phyloP scores from a whole-genome alignment of 176 grass and related monocot genomes.

The barley (Hordeum vulgare) region MorexV3_pseudomolecules_assembly NC_058523.1:55998551-55999050 shows the following conservation, averaged over 20 bases:
- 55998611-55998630: background rate
- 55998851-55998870: background rate
- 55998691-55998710: background rate
- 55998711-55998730: background rate
- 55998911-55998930: background rate
- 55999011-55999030: background rate
- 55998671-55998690: background rate
- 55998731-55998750: conserved; percentile 6
- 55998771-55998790: background rate
- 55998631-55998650: background rate
- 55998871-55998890: background rate
- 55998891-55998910: background rate
- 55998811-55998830: background rate
- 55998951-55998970: background rate
- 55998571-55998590: background rate
- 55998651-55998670: conserved; percentile 1
- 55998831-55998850: background rate
- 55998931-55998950: background rate
- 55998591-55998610: background rate
- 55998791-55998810: background rate
- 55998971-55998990: background rate
- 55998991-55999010: background rate
- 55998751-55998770: background rate
- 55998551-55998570: background rate
- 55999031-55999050: background rate